Evolutionary conservation across 2,329 filamentous ascomycete species (phyloP).

Genomic region (Canariomyces notabilis): DNA sequence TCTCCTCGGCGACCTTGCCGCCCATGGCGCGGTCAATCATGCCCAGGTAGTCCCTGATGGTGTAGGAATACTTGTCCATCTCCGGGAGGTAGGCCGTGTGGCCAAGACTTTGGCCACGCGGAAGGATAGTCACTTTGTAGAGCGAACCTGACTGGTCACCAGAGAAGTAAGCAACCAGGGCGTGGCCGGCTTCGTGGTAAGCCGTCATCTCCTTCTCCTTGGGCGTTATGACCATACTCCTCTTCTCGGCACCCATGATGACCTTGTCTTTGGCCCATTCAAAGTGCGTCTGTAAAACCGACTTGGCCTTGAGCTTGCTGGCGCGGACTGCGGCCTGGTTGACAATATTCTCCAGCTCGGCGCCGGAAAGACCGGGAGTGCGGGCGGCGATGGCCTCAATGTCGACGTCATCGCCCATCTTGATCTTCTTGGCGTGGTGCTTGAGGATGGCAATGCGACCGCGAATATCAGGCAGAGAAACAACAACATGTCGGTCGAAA

Average conservation of each 20-base stretch:
- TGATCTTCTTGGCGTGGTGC: constrained; percentile 90
- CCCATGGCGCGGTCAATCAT: constrained; percentile 68
- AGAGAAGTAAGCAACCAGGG: constrained; percentile 80
- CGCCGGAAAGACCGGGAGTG: constrained; percentile 88
- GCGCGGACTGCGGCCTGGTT: constrained; percentile 94
- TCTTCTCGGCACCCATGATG: constrained; percentile 91
- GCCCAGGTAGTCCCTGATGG: constrained; percentile 73
- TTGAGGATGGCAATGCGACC: constrained; percentile 89
- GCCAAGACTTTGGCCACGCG: constrained; percentile 79
- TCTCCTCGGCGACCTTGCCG: constrained; percentile 76
- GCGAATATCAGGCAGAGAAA: constrained; percentile 85
- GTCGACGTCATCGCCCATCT: constrained; percentile 74
- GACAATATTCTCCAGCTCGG: constrained; percentile 92
- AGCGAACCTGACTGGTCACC: constrained; percentile 67
- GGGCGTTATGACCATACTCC: constrained; percentile 81
- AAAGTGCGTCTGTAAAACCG: constrained; percentile 74
- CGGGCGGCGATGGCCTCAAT: constrained; percentile 77
- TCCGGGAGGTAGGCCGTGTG: constrained; percentile 84
- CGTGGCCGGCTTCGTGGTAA: constrained; percentile 96
- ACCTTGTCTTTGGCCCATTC: constrained; percentile 99
- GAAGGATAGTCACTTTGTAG: constrained; percentile 97
- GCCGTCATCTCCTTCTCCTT: constrained; percentile 96
- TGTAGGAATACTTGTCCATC: constrained; percentile 86
- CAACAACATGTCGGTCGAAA: constrained; percentile 88
- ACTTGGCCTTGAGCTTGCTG: constrained; percentile 74